Base-by-base conservation (phyloP, 768 basidiomycete genomes). In the Lentinula lateritia region DNA sequence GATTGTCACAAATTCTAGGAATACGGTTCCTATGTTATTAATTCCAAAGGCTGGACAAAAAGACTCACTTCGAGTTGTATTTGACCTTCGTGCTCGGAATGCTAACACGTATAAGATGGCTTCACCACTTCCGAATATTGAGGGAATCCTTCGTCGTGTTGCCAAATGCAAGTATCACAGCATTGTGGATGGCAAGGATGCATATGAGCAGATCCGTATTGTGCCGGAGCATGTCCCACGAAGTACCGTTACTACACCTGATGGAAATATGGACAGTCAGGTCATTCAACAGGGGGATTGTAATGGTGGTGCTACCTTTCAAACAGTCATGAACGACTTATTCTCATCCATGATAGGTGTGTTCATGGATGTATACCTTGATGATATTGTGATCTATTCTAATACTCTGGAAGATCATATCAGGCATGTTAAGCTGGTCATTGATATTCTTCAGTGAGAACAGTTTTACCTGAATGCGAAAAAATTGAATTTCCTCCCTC, bases 351-450 rank as follows among this genome's bases (percentile, higher is more conserved):
- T 18, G 48, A 68, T 78, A 13, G 75, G 75, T 0, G 48, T 58
- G 0, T 69, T 74, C 55, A 68, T 73, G 52, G 70, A 76, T 50
- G 70, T 76, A 6, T 77, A 77, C 61, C 64, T 77, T 0, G 73
- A 78, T 59, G 72, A 76, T 46, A 74, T 78, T 13, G 63, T 77
- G 20, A 72, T 78, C 32, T 77, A 69, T 64, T 78, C 74, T 0
- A 18, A 75, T 4, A 57, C 68, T 0, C n/a, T 73, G 0, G 71
- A 69, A 3, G 71, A 72, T 15, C 74, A 76, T 41, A 38, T 62
- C 1, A 5, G 59, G 8, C 63, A 76, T 60, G 64, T 76, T 2
- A 20, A 57, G 1, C 32, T 48, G 0, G 63, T 77, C 0, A 61
- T 77, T 4, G 20, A 77, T 3, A 68, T 74, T 0, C 64, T 78